Conservation (phyloP, 345 rosid species). For the Salix brachista region DNA sequence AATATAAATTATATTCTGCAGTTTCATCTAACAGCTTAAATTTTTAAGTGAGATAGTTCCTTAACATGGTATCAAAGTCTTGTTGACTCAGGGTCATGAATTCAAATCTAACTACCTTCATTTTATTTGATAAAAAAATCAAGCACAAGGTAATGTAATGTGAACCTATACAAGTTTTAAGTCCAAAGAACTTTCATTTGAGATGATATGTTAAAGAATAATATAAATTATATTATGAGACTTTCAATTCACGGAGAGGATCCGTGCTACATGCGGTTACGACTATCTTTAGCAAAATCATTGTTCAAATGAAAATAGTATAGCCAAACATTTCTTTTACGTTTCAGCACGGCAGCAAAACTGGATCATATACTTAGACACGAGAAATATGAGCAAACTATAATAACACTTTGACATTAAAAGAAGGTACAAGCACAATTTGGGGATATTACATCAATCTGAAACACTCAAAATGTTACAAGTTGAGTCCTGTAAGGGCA, state of each 20-base stretch:
- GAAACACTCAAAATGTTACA: background rate
- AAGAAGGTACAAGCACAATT: background rate
- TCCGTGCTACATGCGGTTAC: too few relatives aligned
- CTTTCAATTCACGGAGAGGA: background rate
- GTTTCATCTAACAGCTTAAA: too few relatives aligned
- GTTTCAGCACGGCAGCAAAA: background rate
- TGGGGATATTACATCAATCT: background rate
- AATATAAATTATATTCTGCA: too few relatives aligned
- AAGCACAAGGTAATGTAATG: too few relatives aligned
- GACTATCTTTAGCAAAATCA: background rate
- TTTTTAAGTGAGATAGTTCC: rapidly evolving
- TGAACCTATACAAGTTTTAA: too few relatives aligned
- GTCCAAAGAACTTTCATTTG: rapidly evolving
- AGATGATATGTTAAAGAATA: rapidly evolving
- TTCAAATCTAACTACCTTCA: too few relatives aligned
- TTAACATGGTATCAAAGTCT: too few relatives aligned
- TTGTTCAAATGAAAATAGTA: background rate
- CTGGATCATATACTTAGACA: background rate
- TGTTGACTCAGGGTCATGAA: too few relatives aligned
- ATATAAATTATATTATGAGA: too few relatives aligned
- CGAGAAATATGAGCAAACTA: background rate
- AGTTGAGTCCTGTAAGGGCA: background rate
- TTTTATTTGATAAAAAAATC: too few relatives aligned
- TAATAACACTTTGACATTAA: background rate
- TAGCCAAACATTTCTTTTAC: background rate